Conservation (phyloP, 2,329 filamentous ascomycete genomes). For the Graphilbum fragrans region DNA sequence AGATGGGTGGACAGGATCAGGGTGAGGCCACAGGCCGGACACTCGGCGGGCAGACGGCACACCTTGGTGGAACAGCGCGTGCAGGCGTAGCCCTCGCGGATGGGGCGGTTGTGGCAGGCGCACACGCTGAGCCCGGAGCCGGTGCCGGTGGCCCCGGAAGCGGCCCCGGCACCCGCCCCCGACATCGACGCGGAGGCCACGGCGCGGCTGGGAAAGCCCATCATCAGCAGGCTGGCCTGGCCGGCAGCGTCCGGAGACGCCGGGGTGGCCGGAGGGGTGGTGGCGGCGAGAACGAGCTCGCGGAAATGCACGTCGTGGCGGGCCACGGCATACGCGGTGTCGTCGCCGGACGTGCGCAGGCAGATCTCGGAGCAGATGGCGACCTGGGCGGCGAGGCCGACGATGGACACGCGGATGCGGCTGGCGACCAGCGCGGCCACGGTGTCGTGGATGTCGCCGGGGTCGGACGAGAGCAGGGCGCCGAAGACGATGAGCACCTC, state of each 20-base stretch:
- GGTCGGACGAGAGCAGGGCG: conserved; percentile 79
- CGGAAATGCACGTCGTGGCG: conserved; percentile 79
- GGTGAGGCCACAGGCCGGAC: conserved; percentile 81
- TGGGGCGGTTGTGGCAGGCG: conserved; percentile 78
- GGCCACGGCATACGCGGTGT: conserved; percentile 66
- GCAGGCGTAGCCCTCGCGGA: conserved; percentile 78
- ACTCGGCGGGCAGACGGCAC: conserved; percentile 80
- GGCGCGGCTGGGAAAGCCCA: conserved; percentile 89
- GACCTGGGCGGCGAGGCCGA: conserved; percentile 83
- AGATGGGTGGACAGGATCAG: conserved; percentile 90
- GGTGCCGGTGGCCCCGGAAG: too few relatives aligned
- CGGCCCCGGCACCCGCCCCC: conserved; percentile 24
- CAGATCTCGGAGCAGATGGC: conserved; percentile 87
- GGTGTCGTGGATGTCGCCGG: conserved; percentile 89
- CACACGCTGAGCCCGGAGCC: conserved; percentile 61
- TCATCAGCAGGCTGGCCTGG: conserved; percentile 67
- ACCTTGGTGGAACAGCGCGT: conserved; percentile 82
- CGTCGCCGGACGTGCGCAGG: conserved; percentile 56
- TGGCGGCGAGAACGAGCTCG: conserved; percentile 78
- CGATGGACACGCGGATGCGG: conserved; percentile 75
- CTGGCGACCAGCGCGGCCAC: conserved; percentile 68
- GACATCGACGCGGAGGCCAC: conserved; percentile 50
- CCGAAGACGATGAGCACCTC: conserved; percentile 90
- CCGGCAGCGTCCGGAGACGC: conserved; percentile 34
- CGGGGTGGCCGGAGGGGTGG: conserved; percentile 77